Evolutionary conservation across 2,329 filamentous ascomycete genomes (phyloP).

Genomic region (Scytalidium sp.): DNA sequence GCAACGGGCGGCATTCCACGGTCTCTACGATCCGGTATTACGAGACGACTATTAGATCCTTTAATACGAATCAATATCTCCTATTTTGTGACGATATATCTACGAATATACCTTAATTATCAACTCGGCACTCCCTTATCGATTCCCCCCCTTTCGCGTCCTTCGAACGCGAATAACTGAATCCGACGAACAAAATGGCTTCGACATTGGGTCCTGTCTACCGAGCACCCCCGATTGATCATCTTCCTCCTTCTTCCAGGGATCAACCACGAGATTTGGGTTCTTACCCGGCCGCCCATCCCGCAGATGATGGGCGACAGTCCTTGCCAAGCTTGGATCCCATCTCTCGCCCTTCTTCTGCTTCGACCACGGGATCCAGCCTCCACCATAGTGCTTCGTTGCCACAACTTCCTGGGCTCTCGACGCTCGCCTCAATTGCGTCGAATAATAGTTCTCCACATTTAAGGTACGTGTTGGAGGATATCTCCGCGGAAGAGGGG

Average conservation of each 20-base stretch:
- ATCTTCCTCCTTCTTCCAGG: constrained; percentile 43
- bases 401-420: constrained; percentile 51
- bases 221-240: constrained; percentile 55
- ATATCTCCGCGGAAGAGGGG: constrained; percentile 7
- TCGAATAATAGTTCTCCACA: constrained; percentile 44
- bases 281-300: constrained; percentile 40
- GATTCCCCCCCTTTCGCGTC: constrained; percentile 17
- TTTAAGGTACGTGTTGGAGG: constrained; percentile 42
- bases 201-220: constrained; percentile 55
- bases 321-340: constrained; percentile 46
- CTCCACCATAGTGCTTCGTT: constrained; percentile 37
- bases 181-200: constrained; percentile 42
- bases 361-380: constrained; percentile 43
- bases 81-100: constrained; percentile 9
- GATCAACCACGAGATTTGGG: constrained; percentile 44
- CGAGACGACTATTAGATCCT: neutral
- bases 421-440: constrained; percentile 55
- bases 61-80: neutral
- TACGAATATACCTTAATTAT: constrained; percentile 14
- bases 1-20: neutral
- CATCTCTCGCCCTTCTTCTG: constrained; percentile 51
- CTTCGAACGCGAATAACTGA: constrained; percentile 22
- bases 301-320: constrained; percentile 39
- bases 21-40: constrained; percentile 1
- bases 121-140: constrained; percentile 10